These are phyloP conservation scores for Colletotrichum lentis DNA, from an alignment of 2,329 filamentous ascomycete genomes.

Conservation along the genomic window DNA sequence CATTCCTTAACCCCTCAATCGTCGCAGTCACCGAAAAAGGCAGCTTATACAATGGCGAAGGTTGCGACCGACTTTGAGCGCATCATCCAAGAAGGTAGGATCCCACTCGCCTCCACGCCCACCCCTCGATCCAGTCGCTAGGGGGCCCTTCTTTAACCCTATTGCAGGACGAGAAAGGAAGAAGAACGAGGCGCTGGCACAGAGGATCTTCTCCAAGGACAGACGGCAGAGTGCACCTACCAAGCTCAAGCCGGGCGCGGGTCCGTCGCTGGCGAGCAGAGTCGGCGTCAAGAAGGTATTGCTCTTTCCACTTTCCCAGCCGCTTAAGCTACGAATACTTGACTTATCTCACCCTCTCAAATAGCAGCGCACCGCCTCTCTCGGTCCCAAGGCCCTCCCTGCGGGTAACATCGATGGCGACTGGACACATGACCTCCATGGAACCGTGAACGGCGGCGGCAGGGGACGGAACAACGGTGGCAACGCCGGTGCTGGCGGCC, in stretches of 20 bases:
- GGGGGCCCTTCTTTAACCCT: constrained; percentile 2
- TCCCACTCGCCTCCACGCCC: constrained; percentile 17
- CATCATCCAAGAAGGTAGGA: constrained; percentile 62
- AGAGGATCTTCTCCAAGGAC: constrained; percentile 72
- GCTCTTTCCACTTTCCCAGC: not conserved
- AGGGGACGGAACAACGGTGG: constrained; percentile 39
- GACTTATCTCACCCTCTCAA: constrained; percentile 25
- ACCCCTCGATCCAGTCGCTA: constrained; percentile 8
- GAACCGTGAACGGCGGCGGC: constrained; percentile 48
- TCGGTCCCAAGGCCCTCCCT: constrained; percentile 49
- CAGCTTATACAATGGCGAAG: constrained; percentile 50
- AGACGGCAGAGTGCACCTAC: constrained; percentile 66
- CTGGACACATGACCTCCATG: constrained; percentile 77
- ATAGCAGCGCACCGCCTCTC: constrained; percentile 44
- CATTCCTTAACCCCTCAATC: not conserved
- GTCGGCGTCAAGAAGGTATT: constrained; percentile 76
- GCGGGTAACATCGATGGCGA: constrained; percentile 69
- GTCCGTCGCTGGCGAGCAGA: constrained; percentile 72
- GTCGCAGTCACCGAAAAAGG: not conserved
- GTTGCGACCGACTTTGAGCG: constrained; percentile 61
- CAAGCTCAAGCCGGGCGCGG: constrained; percentile 54
- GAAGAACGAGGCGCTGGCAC: constrained; percentile 75
- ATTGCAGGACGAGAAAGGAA: constrained; percentile 70
- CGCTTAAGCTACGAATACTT: constrained; percentile 38
- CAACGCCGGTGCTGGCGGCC: constrained; percentile 45